Evolutionary conservation across 2,329 filamentous ascomycete species (phyloP).

Genomic region (Ophiostoma quercus): DNA sequence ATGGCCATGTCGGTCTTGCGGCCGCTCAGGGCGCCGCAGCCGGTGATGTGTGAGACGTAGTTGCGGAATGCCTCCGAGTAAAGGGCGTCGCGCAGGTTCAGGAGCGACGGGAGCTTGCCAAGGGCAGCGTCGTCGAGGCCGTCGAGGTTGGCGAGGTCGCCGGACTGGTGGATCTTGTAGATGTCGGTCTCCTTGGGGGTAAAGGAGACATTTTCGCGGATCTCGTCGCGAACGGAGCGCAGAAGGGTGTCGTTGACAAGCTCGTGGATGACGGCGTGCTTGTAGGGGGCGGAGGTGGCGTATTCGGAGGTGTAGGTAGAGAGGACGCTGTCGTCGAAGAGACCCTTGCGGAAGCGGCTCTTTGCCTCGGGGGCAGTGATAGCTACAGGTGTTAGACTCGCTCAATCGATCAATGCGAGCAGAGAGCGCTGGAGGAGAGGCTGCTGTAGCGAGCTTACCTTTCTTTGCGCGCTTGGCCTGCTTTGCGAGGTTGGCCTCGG

Average conservation of each 20-base stretch:
- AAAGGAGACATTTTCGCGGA: slow-evolving; percentile 85
- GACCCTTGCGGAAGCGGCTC: slow-evolving; percentile 58
- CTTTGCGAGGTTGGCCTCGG: slow-evolving; percentile 43
- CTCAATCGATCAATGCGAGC: not conserved
- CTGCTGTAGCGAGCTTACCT: slow-evolving; percentile 34
- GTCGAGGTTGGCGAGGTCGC: slow-evolving; percentile 93
- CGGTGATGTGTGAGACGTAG: slow-evolving; percentile 82
- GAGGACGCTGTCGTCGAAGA: slow-evolving; percentile 58
- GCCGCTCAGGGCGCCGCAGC: slow-evolving; percentile 80
- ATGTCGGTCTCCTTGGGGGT: slow-evolving; percentile 99
- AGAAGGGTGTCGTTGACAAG: slow-evolving; percentile 78
- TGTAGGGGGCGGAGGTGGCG: slow-evolving; percentile 66
- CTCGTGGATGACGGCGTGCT: slow-evolving; percentile 81
- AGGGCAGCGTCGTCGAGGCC: slow-evolving; percentile 84
- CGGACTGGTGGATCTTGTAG: slow-evolving; percentile 98
- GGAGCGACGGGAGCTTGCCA: slow-evolving; percentile 79
- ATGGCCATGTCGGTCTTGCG: slow-evolving; percentile 98
- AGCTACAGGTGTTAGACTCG: not conserved
- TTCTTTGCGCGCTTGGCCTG: slow-evolving; percentile 48
- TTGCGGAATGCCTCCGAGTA: slow-evolving; percentile 86
- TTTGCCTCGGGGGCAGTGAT: slow-evolving; percentile 39
- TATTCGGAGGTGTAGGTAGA: slow-evolving; percentile 58
- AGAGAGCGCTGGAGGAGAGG: not conserved
- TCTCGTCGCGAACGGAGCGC: slow-evolving; percentile 80
- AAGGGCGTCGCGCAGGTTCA: slow-evolving; percentile 85